Base-by-base conservation (phyloP, 768 basidiomycete genomes). In the Calocybe cyanea region DNA sequence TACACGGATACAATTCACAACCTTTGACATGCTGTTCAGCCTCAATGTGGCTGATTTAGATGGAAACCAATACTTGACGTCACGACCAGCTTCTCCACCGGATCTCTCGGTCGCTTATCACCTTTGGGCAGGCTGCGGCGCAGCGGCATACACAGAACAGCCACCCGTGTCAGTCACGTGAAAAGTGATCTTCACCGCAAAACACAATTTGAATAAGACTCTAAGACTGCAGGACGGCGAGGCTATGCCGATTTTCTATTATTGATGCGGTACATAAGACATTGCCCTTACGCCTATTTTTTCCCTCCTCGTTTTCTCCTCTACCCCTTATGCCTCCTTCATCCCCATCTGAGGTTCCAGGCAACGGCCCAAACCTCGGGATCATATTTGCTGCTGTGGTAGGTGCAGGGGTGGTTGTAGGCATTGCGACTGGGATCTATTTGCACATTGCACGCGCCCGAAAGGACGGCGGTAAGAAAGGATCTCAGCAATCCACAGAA, bases 201-300 rank as follows among this genome's bases (percentile, higher is more conserved):
- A 20, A 45, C 13, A 28, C 10, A 45, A 45, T 37, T 15, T 13
- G 4, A 17, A 18, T 9, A 14, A 20, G 9, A 41, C 40, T 7
- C 20, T 13, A 8, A 24, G 11, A 14, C 21, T 19, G 17, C 11
- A 38, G 36, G 23, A 30, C 23, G 45, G 51, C n/a, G 41, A 39
- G 41, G 51, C 44, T 49, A 35, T 49, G 48, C 38, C 48, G 43
- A 19, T 38, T 23, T 38, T 33, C 25, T 15, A 34, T 33, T 13
- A 28, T 14, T 28, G 19, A 14, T 10, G 41, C 15, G 2, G 20
- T 4, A 24, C 31, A 33, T 25, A 23, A 39, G 14, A 25, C 20
- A 41, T 32, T n/a, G 6, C n/a, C 15, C 3, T 28, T 28, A 28
- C 25, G 11, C 25, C 23, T 11, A 23, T 11, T 24, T 8, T 14